Evolutionary conservation across 306 rosid genomes (phyloP), one percentile per base, ranked within the genome.

Genomic region (Urtica urens): DNA sequence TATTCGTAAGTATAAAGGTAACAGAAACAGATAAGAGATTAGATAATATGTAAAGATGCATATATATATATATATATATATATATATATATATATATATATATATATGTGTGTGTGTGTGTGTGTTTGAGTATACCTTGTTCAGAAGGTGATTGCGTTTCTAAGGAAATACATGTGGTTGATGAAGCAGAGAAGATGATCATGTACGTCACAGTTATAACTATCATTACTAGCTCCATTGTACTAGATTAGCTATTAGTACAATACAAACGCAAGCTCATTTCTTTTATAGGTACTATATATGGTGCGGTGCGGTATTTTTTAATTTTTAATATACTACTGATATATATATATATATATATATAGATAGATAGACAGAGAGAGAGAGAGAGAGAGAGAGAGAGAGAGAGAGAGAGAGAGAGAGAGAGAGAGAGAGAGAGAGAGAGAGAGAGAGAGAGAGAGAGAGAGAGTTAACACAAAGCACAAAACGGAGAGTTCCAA

Each of bases 401-500:
- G 7, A n/a, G 23, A 26, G 62, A 57, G 46, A 34, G 65, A 49
- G 22, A 28, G 33, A 28, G 33, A 28, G 33, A 28, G 33, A 28
- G 33, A 28, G 33, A 28, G 33, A 28, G 33, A 28, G 33, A 28
- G 33, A 28, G 33, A 28, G 33, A 28, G 33, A 28, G 33, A 28
- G 33, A 28, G 33, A 28, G 33, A 28, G 33, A 28, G 33, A 28
- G 33, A 28, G 33, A 28, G 33, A 28, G 33, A 38, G 53, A 62
- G 69, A 41, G 69, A 52, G 60, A 51, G 38, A 27, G n/a, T 26
- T 51, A 43, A 72, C 80, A 79, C 83, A 69, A 57, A 72, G 63
- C 81, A 67, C 83, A 65, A 78, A 77, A 67, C 52, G 56, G 9
- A 59, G 69, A 79, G 78, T 80, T 72, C 90, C 94, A 63, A 83